A percentile compares a stretch with the other conserved stretches of the same genome.
These are phyloP conservation scores for Triangularia setosa DNA, from an alignment of 2,329 filamentous ascomycete species.

Conservation along the genomic window DNA sequence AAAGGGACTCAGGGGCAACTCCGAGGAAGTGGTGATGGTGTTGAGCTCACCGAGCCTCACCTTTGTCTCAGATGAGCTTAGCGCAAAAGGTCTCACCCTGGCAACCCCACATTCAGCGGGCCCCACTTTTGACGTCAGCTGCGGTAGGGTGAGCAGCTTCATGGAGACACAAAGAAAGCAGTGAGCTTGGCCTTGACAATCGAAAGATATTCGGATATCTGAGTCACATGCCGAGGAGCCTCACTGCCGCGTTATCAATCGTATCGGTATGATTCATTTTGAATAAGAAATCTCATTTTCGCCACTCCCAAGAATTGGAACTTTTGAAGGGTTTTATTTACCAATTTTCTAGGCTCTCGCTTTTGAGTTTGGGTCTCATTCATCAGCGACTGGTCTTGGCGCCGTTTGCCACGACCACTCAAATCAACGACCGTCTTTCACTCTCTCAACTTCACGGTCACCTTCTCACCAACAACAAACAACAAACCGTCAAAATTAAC, in stretches of 20 bases:
- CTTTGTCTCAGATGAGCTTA: conserved; percentile 7
- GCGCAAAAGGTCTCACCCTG: neutral
- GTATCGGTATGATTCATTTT: neutral
- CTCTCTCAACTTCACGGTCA: neutral
- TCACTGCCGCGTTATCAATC: neutral
- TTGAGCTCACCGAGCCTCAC: conserved; percentile 8
- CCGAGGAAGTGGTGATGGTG: neutral
- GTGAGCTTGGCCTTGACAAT: neutral
- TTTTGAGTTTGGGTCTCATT: neutral
- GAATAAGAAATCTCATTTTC: neutral
- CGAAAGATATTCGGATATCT: neutral
- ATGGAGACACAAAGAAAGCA: neutral
- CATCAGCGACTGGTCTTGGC: neutral
- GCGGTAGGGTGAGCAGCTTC: neutral
- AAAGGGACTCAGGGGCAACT: neutral
- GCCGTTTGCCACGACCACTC: neutral
- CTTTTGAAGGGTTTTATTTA: neutral
- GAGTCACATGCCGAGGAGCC: neutral
- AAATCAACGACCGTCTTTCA: neutral
- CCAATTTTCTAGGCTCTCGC: neutral
- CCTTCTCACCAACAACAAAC: neutral
- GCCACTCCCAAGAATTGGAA: neutral
- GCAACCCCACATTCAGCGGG: neutral
- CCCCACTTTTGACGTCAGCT: conserved; percentile 4
- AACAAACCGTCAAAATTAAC: neutral